phyloP scores from a whole-genome alignment of 106 monocot species.

The Dendrobium chrysotoxum region DNA sequence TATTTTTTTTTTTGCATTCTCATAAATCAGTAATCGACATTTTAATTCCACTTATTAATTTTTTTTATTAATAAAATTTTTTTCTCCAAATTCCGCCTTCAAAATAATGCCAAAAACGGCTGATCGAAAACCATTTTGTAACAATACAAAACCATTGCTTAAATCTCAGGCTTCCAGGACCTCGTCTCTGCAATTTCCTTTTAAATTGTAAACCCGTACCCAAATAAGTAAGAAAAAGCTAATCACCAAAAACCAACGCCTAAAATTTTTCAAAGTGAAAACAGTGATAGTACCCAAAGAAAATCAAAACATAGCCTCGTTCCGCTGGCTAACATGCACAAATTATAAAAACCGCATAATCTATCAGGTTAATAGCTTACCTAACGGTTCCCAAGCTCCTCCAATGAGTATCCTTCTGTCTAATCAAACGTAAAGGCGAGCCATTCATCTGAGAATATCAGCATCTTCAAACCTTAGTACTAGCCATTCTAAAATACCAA shows the following conservation, averaged over 20 bases:
- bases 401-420: constrained; percentile 1
- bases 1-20: too few relatives aligned
- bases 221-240: too few relatives aligned
- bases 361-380: constrained; percentile 13
- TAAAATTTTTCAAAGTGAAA: not conserved
- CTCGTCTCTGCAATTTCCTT: not conserved
- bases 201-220: too few relatives aligned
- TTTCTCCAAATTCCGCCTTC: too few relatives aligned
- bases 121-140: not conserved
- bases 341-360: not conserved
- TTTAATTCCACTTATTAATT: too few relatives aligned
- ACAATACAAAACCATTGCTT: not conserved
- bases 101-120: too few relatives aligned
- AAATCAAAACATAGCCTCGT: not conserved
- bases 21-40: too few relatives aligned
- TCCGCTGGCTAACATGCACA: not conserved
- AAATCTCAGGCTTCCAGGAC: not conserved
- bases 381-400: constrained; percentile 7
- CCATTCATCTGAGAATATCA: constrained; percentile 11
- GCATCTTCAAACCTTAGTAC: not conserved
- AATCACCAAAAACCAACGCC: not conserved
- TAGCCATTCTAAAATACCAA: not conserved
- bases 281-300: not conserved
- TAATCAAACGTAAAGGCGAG: not conserved
- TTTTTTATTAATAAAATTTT: too few relatives aligned